phyloP scores from a whole-genome alignment of 2,329 filamentous ascomycete genomes.

The Teratosphaeria viscida region DNA sequence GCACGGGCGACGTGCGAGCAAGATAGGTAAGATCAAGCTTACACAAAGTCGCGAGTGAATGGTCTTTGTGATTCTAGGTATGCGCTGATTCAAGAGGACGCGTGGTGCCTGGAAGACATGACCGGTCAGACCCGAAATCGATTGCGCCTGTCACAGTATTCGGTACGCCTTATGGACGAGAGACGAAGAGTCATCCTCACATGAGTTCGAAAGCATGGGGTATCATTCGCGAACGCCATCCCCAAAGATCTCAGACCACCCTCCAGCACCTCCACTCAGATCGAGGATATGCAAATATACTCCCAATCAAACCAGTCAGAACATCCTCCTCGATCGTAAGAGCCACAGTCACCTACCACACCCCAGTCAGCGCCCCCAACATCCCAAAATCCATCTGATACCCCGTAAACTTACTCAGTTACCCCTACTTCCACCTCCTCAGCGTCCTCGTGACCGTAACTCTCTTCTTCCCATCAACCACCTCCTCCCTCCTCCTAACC shows the following conservation, averaged over 20 bases:
- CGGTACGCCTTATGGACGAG: neutral
- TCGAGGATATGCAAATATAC: neutral
- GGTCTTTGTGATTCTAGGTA: too few species aligned
- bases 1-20: too few species aligned
- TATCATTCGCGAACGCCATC: neutral
- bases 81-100: neutral
- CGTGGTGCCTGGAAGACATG: neutral
- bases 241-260: neutral
- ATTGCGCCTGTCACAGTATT: neutral
- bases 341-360: neutral
- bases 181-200: neutral
- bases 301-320: too few species aligned
- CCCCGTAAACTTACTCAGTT: neutral
- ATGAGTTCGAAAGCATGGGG: neutral
- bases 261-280: neutral
- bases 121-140: neutral
- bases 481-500: neutral
- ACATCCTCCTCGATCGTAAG: neutral
- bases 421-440: neutral
- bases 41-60: too few species aligned
- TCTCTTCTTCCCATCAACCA: neutral
- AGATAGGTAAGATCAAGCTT: too few species aligned
- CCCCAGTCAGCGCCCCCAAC: neutral
- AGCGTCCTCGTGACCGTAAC: neutral
- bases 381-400: neutral